phyloP scores from a whole-genome alignment of 75 land plant genomes.

The Azolla pinnata region DNA sequence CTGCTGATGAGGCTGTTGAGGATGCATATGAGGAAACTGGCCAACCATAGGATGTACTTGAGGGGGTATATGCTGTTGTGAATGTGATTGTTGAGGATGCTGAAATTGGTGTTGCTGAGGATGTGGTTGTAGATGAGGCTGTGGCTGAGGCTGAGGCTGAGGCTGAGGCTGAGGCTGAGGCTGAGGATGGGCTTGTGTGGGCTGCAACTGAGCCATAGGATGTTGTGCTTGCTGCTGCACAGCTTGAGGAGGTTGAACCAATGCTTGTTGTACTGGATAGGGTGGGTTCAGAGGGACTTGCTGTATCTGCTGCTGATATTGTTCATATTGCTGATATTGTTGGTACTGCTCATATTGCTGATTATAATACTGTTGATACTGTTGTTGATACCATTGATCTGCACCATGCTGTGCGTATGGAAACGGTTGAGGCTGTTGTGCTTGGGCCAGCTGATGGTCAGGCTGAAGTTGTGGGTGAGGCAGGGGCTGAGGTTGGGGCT shows the following conservation, averaged over 20 bases:
- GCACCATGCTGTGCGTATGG: slow-evolving; percentile 20
- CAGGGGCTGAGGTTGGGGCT: slow-evolving; percentile 11
- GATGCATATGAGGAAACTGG: slow-evolving; percentile 13
- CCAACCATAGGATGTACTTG: neutral
- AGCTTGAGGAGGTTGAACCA: slow-evolving; percentile 12
- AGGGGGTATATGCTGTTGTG: slow-evolving; percentile 16
- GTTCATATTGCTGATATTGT: slow-evolving; percentile 45
- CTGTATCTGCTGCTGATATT: slow-evolving; percentile 38
- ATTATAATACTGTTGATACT: slow-evolving; percentile 50
- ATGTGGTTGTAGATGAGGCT: slow-evolving; percentile 15
- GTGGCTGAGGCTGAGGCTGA: slow-evolving; percentile 26
- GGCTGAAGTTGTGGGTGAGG: slow-evolving; percentile 13
- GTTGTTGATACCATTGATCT: slow-evolving; percentile 62
- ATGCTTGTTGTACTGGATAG: slow-evolving; percentile 12
- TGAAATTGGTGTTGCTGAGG: slow-evolving; percentile 20
- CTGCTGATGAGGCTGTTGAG: slow-evolving; percentile 24
- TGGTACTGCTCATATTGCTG: slow-evolving; percentile 49
- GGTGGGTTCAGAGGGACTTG: slow-evolving; percentile 6
- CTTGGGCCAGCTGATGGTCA: slow-evolving; percentile 25
- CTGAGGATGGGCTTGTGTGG: slow-evolving; percentile 14
- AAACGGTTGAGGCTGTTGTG: slow-evolving; percentile 21
- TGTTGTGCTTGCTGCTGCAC: slow-evolving; percentile 20
- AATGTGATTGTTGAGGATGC: slow-evolving; percentile 22
- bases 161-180: slow-evolving; percentile 27
- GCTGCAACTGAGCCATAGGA: slow-evolving; percentile 7